Base-by-base conservation (phyloP, 1,284 basidiomycete species). In the Malassezia psittaci region DNA sequence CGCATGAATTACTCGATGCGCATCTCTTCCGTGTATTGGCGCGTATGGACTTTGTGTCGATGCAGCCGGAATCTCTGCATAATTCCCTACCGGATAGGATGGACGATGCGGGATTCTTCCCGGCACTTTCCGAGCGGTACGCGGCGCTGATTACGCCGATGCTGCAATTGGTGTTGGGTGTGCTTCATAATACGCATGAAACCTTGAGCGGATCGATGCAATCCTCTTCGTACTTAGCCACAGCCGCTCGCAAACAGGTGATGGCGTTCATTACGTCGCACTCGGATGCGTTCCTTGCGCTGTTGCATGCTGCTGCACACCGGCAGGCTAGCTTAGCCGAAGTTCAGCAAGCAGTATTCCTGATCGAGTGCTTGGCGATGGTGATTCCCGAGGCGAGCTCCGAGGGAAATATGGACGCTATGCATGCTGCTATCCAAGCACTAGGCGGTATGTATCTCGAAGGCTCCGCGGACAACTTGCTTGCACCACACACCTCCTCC, bases 131-230 rank as follows among this genome's bases (percentile, higher is more conserved):
- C 12, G 86, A 88, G 59, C 82, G 90, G 37, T 90, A 93, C 75
- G 87, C 91, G 65, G 88, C 93, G 64, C 75, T 94, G 6, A 81
- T 93, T 59, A 81, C 88, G 74, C 90, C 90, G 0, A 84, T 85
- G 13, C 76, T 94, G 38, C 88, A 93, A 73, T 79, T 91, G 19
- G 80, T 85, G 15, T 81, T 83, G 55, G 64, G 63, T 44, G 61
- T 68, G 36, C 62, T 74, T 10, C 65, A 67, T 16, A 68, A 63
- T 48, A 48, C 57, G 13, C 39, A 34, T 16, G 82, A 81, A 1
- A 83, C 83, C 0, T 6, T 19, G 8, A 16, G 16, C 2, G 41
- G 13, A 6, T 78, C 81, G 3, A 81, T 83, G 44, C 86, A 87
- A 77, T 15, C 15, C 11, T 53, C 59, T n/a, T 55, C 66, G 16